Conservation (phyloP, 2,329 filamentous ascomycete species). For the Aureobasidium sp. region DNA sequence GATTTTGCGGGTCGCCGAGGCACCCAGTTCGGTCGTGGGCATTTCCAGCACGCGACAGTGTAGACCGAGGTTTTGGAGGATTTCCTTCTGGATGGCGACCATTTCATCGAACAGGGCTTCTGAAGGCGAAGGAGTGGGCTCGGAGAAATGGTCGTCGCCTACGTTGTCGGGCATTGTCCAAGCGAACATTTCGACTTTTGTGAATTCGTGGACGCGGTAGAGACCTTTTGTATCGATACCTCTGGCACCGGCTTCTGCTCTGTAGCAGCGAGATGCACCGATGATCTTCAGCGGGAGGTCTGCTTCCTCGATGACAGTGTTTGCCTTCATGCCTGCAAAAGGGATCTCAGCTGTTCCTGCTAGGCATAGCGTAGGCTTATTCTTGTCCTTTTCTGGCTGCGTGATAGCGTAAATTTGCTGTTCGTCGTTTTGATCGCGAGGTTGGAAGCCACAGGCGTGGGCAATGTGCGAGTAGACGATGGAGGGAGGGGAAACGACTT, state of each 20-base stretch:
- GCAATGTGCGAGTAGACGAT: constrained; percentile 90
- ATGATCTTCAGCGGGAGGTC: constrained; percentile 71
- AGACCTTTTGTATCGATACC: constrained; percentile 88
- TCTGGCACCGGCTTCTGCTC: constrained; percentile 85
- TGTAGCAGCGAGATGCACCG: constrained; percentile 81
- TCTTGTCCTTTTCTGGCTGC: constrained; percentile 53
- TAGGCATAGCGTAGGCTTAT: constrained; percentile 63
- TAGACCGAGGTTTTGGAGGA: constrained; percentile 66
- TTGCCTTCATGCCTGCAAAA: constrained; percentile 81
- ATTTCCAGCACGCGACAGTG: constrained; percentile 91
- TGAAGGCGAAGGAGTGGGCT: constrained; percentile 28
- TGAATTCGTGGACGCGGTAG: constrained; percentile 97
- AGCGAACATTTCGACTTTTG: constrained; percentile 95
- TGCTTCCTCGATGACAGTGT: constrained; percentile 53
- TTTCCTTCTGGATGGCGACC: constrained; percentile 75
- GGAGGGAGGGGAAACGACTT: constrained; percentile 71
- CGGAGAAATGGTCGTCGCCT: constrained; percentile 20
- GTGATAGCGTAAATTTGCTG: constrained; percentile 77
- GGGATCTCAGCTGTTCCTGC: constrained; percentile 92
- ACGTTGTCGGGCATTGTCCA: constrained; percentile 60
- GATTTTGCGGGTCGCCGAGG: constrained; percentile 74
- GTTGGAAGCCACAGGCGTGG: constrained; percentile 86
- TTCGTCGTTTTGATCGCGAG: constrained; percentile 80
- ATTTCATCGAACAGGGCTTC: constrained; percentile 71
- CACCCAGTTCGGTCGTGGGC: constrained; percentile 81